Percentiles rank a stretch among this genome's conserved stretches.
Conservation (phyloP, 1,284 basidiomycete species). For the Tilletia horrida region DNA sequence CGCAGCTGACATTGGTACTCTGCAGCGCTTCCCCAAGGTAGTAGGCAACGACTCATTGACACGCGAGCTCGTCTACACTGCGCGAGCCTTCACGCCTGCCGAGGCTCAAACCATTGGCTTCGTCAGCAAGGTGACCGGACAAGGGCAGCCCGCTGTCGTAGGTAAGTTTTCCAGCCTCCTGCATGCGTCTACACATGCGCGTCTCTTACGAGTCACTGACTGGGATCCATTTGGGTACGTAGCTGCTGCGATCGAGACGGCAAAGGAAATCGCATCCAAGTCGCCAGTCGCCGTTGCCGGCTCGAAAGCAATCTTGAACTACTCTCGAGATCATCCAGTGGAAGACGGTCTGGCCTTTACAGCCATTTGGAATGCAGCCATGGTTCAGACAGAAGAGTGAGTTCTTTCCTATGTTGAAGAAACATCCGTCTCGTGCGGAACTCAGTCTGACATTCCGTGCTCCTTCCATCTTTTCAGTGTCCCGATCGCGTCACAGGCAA, state of each 20-base stretch:
- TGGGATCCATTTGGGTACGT: neutral
- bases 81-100: conserved; percentile 66
- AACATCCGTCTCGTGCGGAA: neutral
- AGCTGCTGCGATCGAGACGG: conserved; percentile 67
- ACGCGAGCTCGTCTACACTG: conserved; percentile 76
- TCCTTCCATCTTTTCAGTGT: conserved; percentile 36
- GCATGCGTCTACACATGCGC: neutral
- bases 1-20: conserved; percentile 83
- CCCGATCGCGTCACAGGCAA: conserved; percentile 56
- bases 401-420: neutral
- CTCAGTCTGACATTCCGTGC: neutral
- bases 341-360: conserved; percentile 76
- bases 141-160: conserved; percentile 62
- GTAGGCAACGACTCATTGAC: conserved; percentile 75
- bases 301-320: conserved; percentile 73
- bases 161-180: conserved; percentile 28
- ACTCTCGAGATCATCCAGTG: conserved; percentile 73
- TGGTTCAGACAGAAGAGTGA: conserved; percentile 67
- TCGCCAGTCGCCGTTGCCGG: conserved; percentile 75
- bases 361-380: conserved; percentile 70
- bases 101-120: conserved; percentile 75
- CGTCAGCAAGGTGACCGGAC: conserved; percentile 70
- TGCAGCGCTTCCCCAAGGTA: conserved; percentile 79
- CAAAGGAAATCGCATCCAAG: conserved; percentile 69
- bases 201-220: neutral